These are phyloP conservation scores for Sphaerulina vaccinii DNA, from an alignment of 2,329 filamentous ascomycete species.

Conservation along the genomic window DNA sequence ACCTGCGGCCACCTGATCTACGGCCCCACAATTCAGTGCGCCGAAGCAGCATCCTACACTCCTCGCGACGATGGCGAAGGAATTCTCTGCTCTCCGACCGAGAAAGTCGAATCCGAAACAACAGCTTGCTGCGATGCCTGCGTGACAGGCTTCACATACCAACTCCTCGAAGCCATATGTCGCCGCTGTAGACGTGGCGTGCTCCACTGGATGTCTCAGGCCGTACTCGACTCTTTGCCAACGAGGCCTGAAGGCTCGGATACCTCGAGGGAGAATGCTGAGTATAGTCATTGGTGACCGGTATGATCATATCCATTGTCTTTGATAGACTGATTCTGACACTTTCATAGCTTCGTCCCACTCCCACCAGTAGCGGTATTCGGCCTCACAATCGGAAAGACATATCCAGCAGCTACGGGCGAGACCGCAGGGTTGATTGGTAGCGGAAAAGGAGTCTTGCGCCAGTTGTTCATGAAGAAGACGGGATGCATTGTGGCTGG, in stretches of 20 bases:
- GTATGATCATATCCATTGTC: background rate
- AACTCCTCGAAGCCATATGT: slow-evolving; percentile 18
- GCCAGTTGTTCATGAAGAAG: slow-evolving; percentile 68
- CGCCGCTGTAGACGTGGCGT: slow-evolving; percentile 18
- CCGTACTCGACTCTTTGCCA: slow-evolving; percentile 12
- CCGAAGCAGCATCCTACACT: slow-evolving; percentile 5
- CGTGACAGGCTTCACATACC: slow-evolving; percentile 17
- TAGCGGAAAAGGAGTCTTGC: slow-evolving; percentile 53
- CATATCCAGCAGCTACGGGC: slow-evolving; percentile 48
- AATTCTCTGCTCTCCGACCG: slow-evolving; percentile 15
- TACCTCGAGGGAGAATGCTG: background rate
- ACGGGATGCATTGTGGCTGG: slow-evolving; percentile 67
- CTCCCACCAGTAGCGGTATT: slow-evolving; percentile 4
- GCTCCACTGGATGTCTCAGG: slow-evolving; percentile 15
- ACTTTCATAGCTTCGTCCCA: slow-evolving; percentile 30
- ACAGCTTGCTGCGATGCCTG: slow-evolving; percentile 25
- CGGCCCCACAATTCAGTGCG: slow-evolving; percentile 22
- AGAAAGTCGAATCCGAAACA: slow-evolving; percentile 11
- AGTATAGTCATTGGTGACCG: slow-evolving; percentile 6
- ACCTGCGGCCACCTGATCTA: slow-evolving; percentile 23
- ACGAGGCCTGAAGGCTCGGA: background rate
- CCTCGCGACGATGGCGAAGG: slow-evolving; percentile 16
- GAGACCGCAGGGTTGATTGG: slow-evolving; percentile 41
- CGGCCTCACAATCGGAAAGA: slow-evolving; percentile 29
- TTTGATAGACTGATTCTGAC: background rate